Evolutionary conservation across 441 rosid genomes (phyloP), one percentile per base, ranked within the genome.

Genomic region (Kokia cookei): DNA sequence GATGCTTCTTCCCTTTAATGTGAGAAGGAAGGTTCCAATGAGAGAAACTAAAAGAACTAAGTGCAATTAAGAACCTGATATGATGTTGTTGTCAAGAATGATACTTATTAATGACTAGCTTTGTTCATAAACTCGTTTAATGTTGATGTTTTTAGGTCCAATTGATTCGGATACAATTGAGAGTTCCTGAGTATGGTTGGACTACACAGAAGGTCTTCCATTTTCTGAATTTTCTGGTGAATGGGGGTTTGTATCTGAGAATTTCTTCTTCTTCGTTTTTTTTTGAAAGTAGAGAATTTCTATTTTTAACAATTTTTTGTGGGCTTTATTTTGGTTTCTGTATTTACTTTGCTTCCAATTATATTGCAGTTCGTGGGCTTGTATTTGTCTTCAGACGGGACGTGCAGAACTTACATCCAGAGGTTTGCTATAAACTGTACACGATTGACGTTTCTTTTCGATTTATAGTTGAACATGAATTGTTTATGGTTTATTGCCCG

Each of bases 161-260:
- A 88, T 75, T 93, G 51, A 80, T 90, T 62, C 85, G 98, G 69
- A 94, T 94, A 78, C 97, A 94, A 78, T 75, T 92, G 76, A 82
- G 97, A 83, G 98, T 93, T 80, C 98, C 97, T 0, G 98, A 93
- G 82, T 92, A 90, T 51, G 98, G 98, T 9, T 93, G 97, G 98
- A 92, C 98, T 43, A 93, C 94, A 3, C 98, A 92, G 82, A 93
- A 93, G 86, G 97, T 93, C 78, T 93, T 93, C 57, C 97, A 93
- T 82, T 87, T 93, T 76, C 93, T 93, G 73, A 93, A 93, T 84
- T 90, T 93, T 89, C 77, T 93, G 48, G 98, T 93, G 50, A 93
- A 92, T 73, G 94, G 91, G 75, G 92, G 98, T 93, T 24, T 55
- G 90, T 83, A 43, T 72, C 65, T 60, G 5, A 50, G 55, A 50